phyloP scores from a whole-genome alignment of 768 basidiomycete species.

The Lactifluus pinguis region DNA sequence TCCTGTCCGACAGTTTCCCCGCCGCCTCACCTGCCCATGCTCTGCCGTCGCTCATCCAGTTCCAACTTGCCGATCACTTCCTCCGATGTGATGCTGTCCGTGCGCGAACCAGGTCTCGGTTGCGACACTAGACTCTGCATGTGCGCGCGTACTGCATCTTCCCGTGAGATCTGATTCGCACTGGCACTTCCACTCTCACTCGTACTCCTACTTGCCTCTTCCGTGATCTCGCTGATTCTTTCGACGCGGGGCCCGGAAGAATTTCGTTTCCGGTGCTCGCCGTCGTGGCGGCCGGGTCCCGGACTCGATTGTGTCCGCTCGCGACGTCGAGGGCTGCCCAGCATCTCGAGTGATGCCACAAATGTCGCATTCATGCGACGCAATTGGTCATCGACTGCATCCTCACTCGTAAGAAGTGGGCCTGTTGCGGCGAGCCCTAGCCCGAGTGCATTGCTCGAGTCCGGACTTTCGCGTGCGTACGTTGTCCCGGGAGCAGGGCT shows the following conservation, averaged over 20 bases:
- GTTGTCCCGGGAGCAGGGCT: not conserved
- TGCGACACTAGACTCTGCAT: conserved; percentile 15
- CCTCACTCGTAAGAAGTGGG: conserved; percentile 55
- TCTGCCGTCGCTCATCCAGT: conserved; percentile 24
- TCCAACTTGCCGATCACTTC: conserved; percentile 54
- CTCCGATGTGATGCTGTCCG: conserved; percentile 35
- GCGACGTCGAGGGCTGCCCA: conserved; percentile 31
- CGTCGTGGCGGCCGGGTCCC: conserved; percentile 7
- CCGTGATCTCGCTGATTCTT: conserved; percentile 19
- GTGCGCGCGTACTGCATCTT: conserved; percentile 16
- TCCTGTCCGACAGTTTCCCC: not conserved
- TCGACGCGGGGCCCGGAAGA: conserved; percentile 13
- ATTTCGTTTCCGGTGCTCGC: not conserved
- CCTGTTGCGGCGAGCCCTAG: conserved; percentile 28
- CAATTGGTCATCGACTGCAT: conserved; percentile 57
- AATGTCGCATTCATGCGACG: conserved; percentile 62
- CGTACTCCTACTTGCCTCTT: conserved; percentile 8
- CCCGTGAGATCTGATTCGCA: conserved; percentile 17
- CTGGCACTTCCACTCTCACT: conserved; percentile 4
- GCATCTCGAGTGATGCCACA: conserved; percentile 50
- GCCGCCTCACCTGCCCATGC: conserved; percentile 5
- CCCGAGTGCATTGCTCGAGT: conserved; percentile 21
- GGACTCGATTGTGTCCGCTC: conserved; percentile 22
- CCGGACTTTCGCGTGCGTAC: conserved; percentile 13
- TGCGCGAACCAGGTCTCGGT: conserved; percentile 27